Conservation (phyloP, 192 early-diverging fungal species). For the Ramicandelaber brevisporus region DNA sequence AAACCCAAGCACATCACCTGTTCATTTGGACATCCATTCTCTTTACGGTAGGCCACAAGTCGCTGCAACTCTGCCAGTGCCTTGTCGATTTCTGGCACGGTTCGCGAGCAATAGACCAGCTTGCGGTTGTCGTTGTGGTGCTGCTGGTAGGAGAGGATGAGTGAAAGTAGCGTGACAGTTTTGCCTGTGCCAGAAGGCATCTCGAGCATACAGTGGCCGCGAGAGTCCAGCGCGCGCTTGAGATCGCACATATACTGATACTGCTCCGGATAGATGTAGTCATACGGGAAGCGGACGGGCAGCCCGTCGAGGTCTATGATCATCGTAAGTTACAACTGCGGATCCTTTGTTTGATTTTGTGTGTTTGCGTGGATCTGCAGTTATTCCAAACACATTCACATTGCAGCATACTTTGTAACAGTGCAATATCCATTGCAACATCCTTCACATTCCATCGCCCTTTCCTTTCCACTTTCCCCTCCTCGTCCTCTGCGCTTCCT, state of each 20-base stretch:
- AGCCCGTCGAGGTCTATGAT: slow-evolving; percentile 67
- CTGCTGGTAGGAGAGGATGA: slow-evolving; percentile 92
- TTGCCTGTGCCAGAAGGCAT: slow-evolving; percentile 99
- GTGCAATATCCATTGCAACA: too few relatives aligned
- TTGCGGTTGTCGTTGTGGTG: slow-evolving; percentile 79
- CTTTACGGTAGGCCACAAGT: slow-evolving; percentile 58
- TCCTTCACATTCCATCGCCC: too few relatives aligned
- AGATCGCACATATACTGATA: slow-evolving; percentile 95
- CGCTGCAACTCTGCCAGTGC: slow-evolving; percentile 86
- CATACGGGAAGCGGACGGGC: slow-evolving; percentile 92
- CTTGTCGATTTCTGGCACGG: slow-evolving; percentile 99
- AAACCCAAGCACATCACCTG: slow-evolving; percentile 78
- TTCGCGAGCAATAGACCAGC: slow-evolving; percentile 98
- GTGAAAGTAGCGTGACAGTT: slow-evolving; percentile 78
- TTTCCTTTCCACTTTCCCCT: too few relatives aligned
- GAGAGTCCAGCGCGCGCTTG: slow-evolving; percentile 74
- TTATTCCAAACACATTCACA: too few relatives aligned
- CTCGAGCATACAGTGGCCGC: slow-evolving; percentile 90
- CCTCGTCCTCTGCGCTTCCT: too few relatives aligned
- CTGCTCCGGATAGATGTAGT: slow-evolving; percentile 98
- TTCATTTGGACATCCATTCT: slow-evolving; percentile 33
- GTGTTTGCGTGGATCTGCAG: too few relatives aligned
- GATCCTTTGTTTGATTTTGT: too few relatives aligned
- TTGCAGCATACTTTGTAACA: too few relatives aligned
- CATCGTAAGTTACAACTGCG: too few relatives aligned